A percentile compares a stretch with the other conserved stretches of the same genome.
Conservation (phyloP, 2,329 filamentous ascomycete species). For the Aureobasidium sp. region DNA sequence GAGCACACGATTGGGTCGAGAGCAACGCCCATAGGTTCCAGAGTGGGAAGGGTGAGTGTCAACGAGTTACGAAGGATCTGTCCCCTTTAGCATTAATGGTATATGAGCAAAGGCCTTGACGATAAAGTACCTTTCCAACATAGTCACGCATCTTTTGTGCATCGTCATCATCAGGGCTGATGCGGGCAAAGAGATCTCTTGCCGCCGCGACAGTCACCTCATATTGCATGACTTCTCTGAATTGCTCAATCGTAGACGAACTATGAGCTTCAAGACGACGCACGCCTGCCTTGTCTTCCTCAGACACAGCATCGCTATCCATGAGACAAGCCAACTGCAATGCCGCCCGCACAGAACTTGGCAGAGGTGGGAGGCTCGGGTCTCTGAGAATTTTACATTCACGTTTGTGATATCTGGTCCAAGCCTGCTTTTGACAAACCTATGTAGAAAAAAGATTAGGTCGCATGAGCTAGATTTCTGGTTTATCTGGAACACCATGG, state of each 20-base stretch:
- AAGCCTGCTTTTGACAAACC: conserved; percentile 53
- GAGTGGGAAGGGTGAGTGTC: conserved; percentile 48
- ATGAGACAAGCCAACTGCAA: conserved; percentile 47
- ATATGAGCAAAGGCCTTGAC: not conserved
- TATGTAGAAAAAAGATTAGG: conserved; percentile 25
- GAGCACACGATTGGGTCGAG: conserved; percentile 49
- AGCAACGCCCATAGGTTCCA: conserved; percentile 54
- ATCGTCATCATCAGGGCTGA: not conserved
- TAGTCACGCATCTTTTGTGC: not conserved
- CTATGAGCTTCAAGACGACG: conserved; percentile 27
- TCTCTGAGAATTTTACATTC: conserved; percentile 51
- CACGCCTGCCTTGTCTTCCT: conserved; percentile 39
- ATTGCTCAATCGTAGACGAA: not conserved
- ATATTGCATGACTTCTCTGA: not conserved
- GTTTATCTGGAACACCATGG: not conserved
- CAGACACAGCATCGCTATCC: conserved; percentile 31
- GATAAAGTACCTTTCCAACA: not conserved
- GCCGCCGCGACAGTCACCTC: not conserved
- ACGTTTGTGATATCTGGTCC: conserved; percentile 52
- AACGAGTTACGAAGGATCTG: conserved; percentile 53
- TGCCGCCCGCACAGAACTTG: conserved; percentile 49
- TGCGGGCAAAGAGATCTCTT: not conserved
- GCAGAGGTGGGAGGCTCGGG: conserved; percentile 34
- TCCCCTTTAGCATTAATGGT: not conserved
- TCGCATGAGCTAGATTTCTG: not conserved